Evolutionary conservation across 2,329 filamentous ascomycete genomes (phyloP), one percentile per base, ranked within the genome.

Genomic region (Pseudogymnoascus sp.): DNA sequence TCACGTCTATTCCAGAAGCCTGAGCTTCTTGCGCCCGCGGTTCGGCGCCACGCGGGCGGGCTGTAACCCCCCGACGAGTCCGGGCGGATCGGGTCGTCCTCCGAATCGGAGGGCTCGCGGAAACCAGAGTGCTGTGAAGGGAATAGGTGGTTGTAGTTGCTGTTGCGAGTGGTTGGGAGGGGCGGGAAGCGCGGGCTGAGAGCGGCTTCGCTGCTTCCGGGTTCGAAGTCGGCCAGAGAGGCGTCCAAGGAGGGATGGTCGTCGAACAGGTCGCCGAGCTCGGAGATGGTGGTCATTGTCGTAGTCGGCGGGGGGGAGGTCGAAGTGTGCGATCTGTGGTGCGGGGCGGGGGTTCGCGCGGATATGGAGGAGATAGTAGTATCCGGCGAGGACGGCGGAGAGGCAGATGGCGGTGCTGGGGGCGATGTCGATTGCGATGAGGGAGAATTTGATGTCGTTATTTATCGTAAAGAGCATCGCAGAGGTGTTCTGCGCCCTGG

Each of bases 101-200:
- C 70, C 38, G 73, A 75, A 31, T 74, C 76, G 15, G 64, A 65
- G 42, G 75, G 73, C 46, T 79, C 86, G 68, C 83, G 81, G 77
- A 88, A 88, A 70, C 82, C 85, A 40, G 85, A 88, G 73, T 87
- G 84, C 67, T 84, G 82, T 60, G 82, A 85, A 15, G 82, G 82
- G 63, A 73, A 73, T 15, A 60, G 33, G 13, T 33, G 29, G 17
- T 62, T 38, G 63, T 74, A 73, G 15, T 63, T 42, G 29, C n/a
- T 29, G 29, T 62, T 38, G 60, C 60, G 38, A 17, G 3, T 53
- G 44, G 10, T 29, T 1, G 15, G 44, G 26, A 17, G 46, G 46
- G 46, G 46, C 23, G 56, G 56, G 56, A 60, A 60, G 56, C 56
- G 56, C 56, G 56, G 37, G 62, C 62, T 63, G 46, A 67, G 67